Conservation (phyloP, 164 flowering plant genomes). For the Berberis vulgaris region DNA sequence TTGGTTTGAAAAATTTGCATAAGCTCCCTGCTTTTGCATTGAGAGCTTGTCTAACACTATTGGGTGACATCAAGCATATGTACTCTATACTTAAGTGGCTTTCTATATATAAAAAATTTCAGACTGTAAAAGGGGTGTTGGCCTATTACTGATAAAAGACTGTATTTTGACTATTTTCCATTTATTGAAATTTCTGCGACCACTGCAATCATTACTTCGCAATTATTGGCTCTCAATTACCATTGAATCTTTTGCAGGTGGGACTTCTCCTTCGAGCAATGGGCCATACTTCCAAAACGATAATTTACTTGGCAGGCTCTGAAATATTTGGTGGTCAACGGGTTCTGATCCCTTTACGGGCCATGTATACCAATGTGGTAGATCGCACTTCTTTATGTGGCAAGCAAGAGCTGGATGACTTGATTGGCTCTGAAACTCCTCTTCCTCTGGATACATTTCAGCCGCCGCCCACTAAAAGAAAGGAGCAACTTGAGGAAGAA, state of each 20-base stretch:
- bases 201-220: no score
- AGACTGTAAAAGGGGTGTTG: no score
- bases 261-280: conserved; percentile 91
- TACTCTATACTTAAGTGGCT: no score
- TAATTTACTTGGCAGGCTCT: conserved; percentile 84
- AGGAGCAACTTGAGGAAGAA: conserved; percentile 34
- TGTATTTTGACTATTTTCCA: no score
- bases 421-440: conserved; percentile 72
- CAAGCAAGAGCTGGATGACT: conserved; percentile 45
- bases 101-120: no score
- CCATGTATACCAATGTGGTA: conserved; percentile 92
- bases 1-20: no score
- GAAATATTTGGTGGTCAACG: conserved; percentile 96
- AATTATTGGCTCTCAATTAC: no score
- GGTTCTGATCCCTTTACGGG: conserved; percentile 72
- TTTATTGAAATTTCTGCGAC: no score
- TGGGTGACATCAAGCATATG: no score
- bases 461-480: conserved; percentile 32
- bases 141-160: no score
- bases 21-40: no score
- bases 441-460: conserved; percentile 21
- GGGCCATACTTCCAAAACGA: conserved; percentile 83
- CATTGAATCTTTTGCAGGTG: conserved; percentile 32
- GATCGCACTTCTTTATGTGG: conserved; percentile 81
- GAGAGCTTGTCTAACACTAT: no score